Conservation (phyloP, 2,329 filamentous ascomycete species). For the Nothopassalora personata region DNA sequence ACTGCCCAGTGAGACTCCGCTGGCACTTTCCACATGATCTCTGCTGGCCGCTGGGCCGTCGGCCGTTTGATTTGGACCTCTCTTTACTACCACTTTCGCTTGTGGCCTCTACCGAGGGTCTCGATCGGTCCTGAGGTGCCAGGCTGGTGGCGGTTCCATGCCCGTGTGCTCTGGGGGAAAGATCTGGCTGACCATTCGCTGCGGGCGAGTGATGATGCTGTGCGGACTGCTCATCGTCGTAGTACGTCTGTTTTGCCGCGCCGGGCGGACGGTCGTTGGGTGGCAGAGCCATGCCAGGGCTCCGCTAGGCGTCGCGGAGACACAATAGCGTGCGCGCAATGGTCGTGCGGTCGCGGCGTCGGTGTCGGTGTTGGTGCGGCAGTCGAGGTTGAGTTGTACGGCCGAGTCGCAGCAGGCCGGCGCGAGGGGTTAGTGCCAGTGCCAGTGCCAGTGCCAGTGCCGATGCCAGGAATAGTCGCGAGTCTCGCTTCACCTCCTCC, state of each 20-base stretch:
- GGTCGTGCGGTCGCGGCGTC: conserved; percentile 6
- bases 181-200: conserved; percentile 16
- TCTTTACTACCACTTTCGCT: conserved; percentile 21
- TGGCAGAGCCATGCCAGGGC: conserved; percentile 28
- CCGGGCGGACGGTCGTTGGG: conserved; percentile 25
- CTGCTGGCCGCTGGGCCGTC: conserved; percentile 32
- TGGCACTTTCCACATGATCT: conserved; percentile 73
- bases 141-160: conserved; percentile 1
- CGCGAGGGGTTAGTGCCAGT: background rate
- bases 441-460: background rate
- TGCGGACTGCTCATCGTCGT: conserved; percentile 13
- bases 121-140: conserved; percentile 8
- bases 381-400: background rate
- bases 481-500: background rate
- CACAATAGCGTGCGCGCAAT: conserved; percentile 11
- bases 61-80: conserved; percentile 23
- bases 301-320: conserved; percentile 15
- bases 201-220: conserved; percentile 10
- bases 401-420: background rate
- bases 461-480: background rate
- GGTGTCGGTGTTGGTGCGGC: background rate
- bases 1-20: conserved; percentile 84
- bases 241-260: conserved; percentile 20
- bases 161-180: conserved; percentile 15
- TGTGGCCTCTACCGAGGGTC: conserved; percentile 10